Percentiles rank a stretch among this genome's conserved stretches.
Evolutionary conservation across 495 filamentous ascomycete genomes (phyloP).

Genomic region (Immersiella caudata): DNA sequence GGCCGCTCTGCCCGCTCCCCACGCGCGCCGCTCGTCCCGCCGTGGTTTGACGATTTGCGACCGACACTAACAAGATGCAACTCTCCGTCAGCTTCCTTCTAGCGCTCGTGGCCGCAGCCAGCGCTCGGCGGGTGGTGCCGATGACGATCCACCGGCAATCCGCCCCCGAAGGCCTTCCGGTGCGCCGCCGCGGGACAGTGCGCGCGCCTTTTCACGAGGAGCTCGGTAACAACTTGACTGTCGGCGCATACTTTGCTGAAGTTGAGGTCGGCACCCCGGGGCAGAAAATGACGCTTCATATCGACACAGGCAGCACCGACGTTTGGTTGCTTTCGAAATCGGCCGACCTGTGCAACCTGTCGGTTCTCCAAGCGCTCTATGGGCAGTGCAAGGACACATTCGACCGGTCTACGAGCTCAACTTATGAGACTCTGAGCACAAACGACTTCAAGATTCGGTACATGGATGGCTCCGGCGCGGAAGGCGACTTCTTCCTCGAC

Average conservation of each 20-base stretch:
- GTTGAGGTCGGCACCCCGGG: constrained; percentile 69
- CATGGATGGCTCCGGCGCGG: constrained; percentile 72
- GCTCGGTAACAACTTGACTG: constrained; percentile 21
- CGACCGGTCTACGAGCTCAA: constrained; percentile 61
- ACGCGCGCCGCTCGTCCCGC: background rate
- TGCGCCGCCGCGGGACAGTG: background rate
- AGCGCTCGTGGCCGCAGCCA: background rate
- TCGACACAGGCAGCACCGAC: constrained; percentile 86
- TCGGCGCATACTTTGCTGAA: constrained; percentile 60
- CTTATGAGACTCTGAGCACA: constrained; percentile 61
- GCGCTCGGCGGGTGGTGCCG: background rate
- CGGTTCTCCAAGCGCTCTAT: constrained; percentile 31
- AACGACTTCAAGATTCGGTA: constrained; percentile 80
- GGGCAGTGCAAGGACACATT: constrained; percentile 35
- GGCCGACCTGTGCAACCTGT: constrained; percentile 40
- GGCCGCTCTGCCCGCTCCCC: background rate
- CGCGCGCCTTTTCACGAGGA: constrained; percentile 4
- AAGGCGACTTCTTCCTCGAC: constrained; percentile 80
- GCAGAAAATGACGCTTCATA: constrained; percentile 64
- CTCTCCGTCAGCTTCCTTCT: background rate
- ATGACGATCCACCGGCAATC: background rate
- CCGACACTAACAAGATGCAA: background rate
- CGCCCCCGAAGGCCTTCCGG: background rate
- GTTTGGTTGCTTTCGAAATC: constrained; percentile 64
- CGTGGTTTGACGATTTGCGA: background rate